Conservation (phyloP, 768 basidiomycete species). For the Rhodosporidiobolus odoratus region DNA sequence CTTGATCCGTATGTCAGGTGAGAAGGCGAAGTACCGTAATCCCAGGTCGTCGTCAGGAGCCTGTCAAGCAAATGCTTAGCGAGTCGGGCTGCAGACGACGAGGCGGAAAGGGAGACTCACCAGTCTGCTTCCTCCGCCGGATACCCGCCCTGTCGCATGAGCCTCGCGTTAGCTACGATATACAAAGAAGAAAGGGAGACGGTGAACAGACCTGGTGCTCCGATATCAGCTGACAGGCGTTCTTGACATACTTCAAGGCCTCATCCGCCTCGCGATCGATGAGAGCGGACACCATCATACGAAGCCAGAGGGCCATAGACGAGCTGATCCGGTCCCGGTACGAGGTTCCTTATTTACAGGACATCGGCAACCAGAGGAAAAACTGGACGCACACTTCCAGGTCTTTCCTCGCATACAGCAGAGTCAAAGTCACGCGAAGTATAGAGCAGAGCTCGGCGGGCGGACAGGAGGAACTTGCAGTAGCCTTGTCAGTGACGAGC, state of each 20-base stretch:
- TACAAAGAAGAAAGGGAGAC: not conserved
- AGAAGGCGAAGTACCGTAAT: slow-evolving; percentile 1
- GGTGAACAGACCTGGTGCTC: not conserved
- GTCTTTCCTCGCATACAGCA: slow-evolving; percentile 3
- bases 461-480: not conserved
- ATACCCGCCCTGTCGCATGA: not conserved
- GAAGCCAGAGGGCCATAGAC: slow-evolving; percentile 7
- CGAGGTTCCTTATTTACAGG: not conserved
- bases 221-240: not conserved
- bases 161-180: not conserved
- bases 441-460: not conserved
- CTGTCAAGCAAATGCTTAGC: not conserved
- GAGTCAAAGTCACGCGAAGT: slow-evolving; percentile 4
- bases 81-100: not conserved
- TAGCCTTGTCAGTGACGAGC: slow-evolving; percentile 1
- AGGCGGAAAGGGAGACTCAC: not conserved
- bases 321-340: too few species aligned
- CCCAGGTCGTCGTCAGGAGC: slow-evolving; percentile 10
- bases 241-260: slow-evolving; percentile 12
- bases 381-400: slow-evolving; percentile 5
- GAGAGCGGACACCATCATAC: not conserved
- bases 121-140: slow-evolving; percentile 6
- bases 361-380: not conserved
- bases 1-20: not conserved
- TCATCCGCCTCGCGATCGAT: not conserved